These are phyloP conservation scores for Zea mays DNA, from an alignment of 176 grass and related monocot species.

Conservation along the genomic window Zm-B73-REFERENCE-NAM-5.0 NC_050098.1:4727001-4727500, in stretches of 20 bases:
- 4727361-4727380: constrained; percentile 2
- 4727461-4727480: background rate
- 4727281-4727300: constrained; percentile 22
- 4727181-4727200: background rate
- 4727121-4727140: no score
- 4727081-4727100: no score
- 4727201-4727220: background rate
- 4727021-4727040: background rate
- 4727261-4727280: background rate
- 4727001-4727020: background rate
- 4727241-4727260: constrained; percentile 21
- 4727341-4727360: constrained; percentile 2
- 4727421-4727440: background rate
- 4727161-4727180: background rate
- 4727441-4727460: background rate
- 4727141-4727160: no score
- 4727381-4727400: background rate
- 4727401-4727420: background rate
- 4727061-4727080: no score
- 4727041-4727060: no score
- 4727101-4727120: no score
- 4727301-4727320: no score
- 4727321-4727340: background rate
- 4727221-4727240: constrained; percentile 2
- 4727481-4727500: no score